Conservation (phyloP, 148 eudicot species). For the Vaccinium darrowii region DNA sequence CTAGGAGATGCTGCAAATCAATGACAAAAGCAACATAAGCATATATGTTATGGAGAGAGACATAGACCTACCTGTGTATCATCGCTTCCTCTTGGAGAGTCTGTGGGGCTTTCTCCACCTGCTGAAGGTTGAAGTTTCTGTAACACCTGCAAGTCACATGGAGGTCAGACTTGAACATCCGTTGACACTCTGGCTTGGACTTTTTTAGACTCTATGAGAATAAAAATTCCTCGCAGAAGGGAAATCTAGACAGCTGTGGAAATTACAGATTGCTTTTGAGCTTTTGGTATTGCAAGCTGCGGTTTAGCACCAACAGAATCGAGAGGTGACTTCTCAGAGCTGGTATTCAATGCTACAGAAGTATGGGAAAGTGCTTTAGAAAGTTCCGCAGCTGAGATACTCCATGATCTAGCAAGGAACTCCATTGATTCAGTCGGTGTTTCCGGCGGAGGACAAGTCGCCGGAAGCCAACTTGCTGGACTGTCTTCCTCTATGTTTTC, state of each 20-base stretch:
- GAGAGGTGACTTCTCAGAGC: conserved; percentile 29
- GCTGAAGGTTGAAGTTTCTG: conserved; percentile 38
- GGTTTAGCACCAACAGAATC: conserved; percentile 25
- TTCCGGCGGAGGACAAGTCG: conserved; percentile 63
- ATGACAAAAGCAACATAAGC: not conserved
- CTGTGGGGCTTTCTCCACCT: conserved; percentile 53
- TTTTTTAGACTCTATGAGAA: not conserved
- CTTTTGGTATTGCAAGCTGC: conserved; percentile 19
- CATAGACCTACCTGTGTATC: conserved; percentile 72
- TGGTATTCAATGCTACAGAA: conserved; percentile 10
- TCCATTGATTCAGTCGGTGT: conserved; percentile 88
- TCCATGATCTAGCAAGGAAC: conserved; percentile 89
- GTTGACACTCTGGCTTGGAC: not conserved
- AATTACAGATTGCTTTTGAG: conserved; percentile 45
- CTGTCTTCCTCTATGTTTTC: conserved; percentile 68
- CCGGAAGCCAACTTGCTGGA: conserved; percentile 50
- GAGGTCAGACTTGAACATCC: not conserved
- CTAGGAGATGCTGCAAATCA: not conserved
- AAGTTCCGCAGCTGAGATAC: conserved; percentile 75
- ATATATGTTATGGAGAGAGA: not conserved
- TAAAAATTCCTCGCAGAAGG: not conserved
- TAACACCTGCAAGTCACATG: conserved; percentile 20
- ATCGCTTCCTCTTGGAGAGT: conserved; percentile 69
- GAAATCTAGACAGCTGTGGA: not conserved
- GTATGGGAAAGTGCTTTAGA: conserved; percentile 63